These are phyloP conservation scores for Musa schizocarpa DNA, from an alignment of 176 grass and related monocot species.

Conservation along the genomic window DNA sequence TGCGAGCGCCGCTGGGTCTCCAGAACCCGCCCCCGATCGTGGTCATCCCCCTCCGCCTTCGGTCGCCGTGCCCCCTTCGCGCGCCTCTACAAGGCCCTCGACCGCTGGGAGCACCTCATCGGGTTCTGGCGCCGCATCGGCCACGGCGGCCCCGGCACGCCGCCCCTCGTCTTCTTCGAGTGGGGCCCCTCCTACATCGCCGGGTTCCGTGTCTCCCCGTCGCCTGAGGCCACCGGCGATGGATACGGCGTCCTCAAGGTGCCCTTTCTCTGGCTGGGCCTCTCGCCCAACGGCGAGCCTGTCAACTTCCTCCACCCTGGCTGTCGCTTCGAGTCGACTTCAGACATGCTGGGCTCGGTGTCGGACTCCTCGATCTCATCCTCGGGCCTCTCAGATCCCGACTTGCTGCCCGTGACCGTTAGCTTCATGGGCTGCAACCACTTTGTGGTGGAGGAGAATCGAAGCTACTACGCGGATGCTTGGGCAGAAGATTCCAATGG, in stretches of 20 bases:
- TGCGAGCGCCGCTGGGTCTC: slow-evolving; percentile 34
- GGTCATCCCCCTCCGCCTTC: background rate
- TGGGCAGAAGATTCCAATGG: background rate
- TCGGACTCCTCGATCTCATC: slow-evolving; percentile 4
- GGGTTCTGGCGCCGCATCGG: slow-evolving; percentile 45
- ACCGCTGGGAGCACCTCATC: slow-evolving; percentile 37
- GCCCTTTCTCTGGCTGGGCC: slow-evolving; percentile 44
- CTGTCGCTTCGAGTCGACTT: background rate
- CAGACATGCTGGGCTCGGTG: background rate
- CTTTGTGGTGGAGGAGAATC: slow-evolving; percentile 36
- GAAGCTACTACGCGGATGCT: slow-evolving; percentile 9
- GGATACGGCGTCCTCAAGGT: slow-evolving; percentile 26
- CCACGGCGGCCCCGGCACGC: background rate
- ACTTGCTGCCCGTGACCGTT: slow-evolving; percentile 35
- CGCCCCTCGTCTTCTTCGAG: slow-evolving; percentile 50
- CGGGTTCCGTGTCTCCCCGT: slow-evolving; percentile 36
- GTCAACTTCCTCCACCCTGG: slow-evolving; percentile 23
- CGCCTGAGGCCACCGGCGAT: background rate
- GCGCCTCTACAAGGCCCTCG: slow-evolving; percentile 28
- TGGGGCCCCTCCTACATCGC: slow-evolving; percentile 43
- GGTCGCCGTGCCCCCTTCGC: slow-evolving; percentile 1
- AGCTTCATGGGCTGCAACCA: slow-evolving; percentile 52
- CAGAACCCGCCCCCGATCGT: slow-evolving; percentile 3
- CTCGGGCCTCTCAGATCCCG: slow-evolving; percentile 1
- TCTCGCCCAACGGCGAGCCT: slow-evolving; percentile 34